A percentile compares a stretch with the other conserved stretches of the same genome.
Evolutionary conservation across 768 basidiomycete genomes (phyloP).

Genomic region (Xanthoconium purpureum): DNA sequence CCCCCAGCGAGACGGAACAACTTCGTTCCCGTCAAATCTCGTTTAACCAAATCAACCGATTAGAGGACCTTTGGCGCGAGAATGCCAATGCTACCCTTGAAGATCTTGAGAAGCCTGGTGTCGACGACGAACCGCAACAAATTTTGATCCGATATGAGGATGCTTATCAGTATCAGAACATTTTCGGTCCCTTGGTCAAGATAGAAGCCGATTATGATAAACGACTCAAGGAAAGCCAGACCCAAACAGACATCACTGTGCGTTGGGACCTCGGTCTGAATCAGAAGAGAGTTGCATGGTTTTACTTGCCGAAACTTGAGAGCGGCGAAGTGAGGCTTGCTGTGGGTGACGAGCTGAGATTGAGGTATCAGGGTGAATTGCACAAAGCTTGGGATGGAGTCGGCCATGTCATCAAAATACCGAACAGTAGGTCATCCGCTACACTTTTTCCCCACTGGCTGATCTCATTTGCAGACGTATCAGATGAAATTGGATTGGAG

Average conservation of each 20-base stretch:
- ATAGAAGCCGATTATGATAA: conserved; percentile 99
- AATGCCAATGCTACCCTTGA: conserved; percentile 92
- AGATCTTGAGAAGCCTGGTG: conserved; percentile 94
- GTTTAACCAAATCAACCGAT: conserved; percentile 93
- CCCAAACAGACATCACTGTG: conserved; percentile 93
- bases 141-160: conserved; percentile 92
- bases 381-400: conserved; percentile 97
- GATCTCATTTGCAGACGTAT: conserved; percentile 66
- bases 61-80: conserved; percentile 98
- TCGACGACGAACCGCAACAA: conserved; percentile 96
- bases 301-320: conserved; percentile 92
- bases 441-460: neutral
- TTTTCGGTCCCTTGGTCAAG: conserved; percentile 98
- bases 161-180: conserved; percentile 99
- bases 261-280: conserved; percentile 98
- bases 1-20: conserved; percentile 94
- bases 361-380: conserved; percentile 85
- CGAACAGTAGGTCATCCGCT: conserved; percentile 72
- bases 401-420: conserved; percentile 98
- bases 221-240: conserved; percentile 95
- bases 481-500: conserved; percentile 96
- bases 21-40: conserved; percentile 95
- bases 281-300: conserved; percentile 99
- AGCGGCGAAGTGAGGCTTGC: conserved; percentile 96
- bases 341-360: conserved; percentile 90